These are phyloP conservation scores for Phoma sp. DNA, from an alignment of 2,329 filamentous ascomycete species.

Conservation along the genomic window DNA sequence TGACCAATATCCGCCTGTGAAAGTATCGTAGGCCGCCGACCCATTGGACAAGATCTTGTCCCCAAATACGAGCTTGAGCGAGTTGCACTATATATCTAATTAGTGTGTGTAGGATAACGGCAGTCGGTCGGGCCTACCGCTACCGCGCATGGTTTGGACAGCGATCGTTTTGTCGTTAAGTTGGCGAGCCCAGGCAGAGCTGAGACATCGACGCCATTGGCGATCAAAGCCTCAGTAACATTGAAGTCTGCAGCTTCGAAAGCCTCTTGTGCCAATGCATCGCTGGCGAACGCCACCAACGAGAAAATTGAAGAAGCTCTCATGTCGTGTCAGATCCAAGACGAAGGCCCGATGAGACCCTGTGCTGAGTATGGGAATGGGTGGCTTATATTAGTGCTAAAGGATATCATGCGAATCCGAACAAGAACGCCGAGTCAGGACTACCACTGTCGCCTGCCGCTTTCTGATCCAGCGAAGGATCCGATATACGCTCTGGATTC, in stretches of 20 bases:
- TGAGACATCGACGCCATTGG: slow-evolving; percentile 19
- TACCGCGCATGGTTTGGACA: neutral
- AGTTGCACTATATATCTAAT: slow-evolving; percentile 22
- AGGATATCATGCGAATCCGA: neutral
- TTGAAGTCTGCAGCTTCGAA: slow-evolving; percentile 18
- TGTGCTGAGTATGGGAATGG: neutral
- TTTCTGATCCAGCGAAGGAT: neutral
- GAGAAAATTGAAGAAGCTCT: neutral
- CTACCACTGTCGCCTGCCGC: neutral
- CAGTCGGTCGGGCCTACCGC: neutral
- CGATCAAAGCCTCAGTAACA: slow-evolving; percentile 13
- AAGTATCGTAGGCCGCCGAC: slow-evolving; percentile 21
- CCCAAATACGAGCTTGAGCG: slow-evolving; percentile 26
- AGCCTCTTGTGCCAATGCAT: neutral
- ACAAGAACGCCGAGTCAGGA: neutral
- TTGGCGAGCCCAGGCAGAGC: slow-evolving; percentile 12
- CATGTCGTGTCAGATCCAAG: neutral
- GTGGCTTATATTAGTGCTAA: neutral
- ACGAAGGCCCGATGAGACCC: neutral
- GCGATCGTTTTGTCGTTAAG: neutral
- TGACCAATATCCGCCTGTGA: slow-evolving; percentile 34
- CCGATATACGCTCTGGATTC: neutral
- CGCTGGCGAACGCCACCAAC: neutral
- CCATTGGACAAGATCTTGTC: slow-evolving; percentile 22
- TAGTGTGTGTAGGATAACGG: neutral